phyloP scores from a whole-genome alignment of 768 basidiomycete genomes.

The Russula virescens region DNA sequence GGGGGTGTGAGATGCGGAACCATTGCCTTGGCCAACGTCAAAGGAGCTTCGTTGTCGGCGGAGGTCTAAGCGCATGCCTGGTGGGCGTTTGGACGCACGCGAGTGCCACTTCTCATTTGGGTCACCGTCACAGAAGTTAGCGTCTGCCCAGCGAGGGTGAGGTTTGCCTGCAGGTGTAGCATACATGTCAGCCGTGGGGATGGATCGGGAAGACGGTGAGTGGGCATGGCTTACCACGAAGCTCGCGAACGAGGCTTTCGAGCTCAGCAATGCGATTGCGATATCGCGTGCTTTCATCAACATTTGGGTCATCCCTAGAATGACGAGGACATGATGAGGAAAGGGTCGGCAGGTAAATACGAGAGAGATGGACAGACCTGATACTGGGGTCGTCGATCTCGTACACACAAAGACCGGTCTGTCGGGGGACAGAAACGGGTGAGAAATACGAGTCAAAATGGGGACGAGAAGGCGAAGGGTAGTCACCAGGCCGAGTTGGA shows the following conservation, averaged over 20 bases:
- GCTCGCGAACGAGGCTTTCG: conserved; percentile 84
- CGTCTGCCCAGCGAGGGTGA: conserved; percentile 82
- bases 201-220: neutral
- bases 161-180: conserved; percentile 59
- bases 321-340: neutral
- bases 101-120: conserved; percentile 85
- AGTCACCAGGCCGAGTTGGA: conserved; percentile 76
- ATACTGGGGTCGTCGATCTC: conserved; percentile 87
- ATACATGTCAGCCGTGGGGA: conserved; percentile 3
- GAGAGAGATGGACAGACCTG: conserved; percentile 43
- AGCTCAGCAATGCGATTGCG: conserved; percentile 88
- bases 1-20: conserved; percentile 41
- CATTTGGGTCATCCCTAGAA: conserved; percentile 72
- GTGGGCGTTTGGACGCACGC: conserved; percentile 62
- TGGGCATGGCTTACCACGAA: conserved; percentile 51
- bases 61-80: conserved; percentile 27
- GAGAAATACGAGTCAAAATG: conserved; percentile 17
- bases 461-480: neutral
- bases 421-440: conserved; percentile 2
- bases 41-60: conserved; percentile 26
- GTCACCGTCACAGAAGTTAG: conserved; percentile 72
- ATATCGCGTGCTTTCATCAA: conserved; percentile 83
- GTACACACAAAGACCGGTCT: conserved; percentile 94
- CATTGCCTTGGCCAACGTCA: conserved; percentile 25
- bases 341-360: neutral